Evolutionary conservation across 768 basidiomycete genomes (phyloP), one percentile per base, ranked within the genome.

Genomic region (Hygrophoropsis aurantiaca): DNA sequence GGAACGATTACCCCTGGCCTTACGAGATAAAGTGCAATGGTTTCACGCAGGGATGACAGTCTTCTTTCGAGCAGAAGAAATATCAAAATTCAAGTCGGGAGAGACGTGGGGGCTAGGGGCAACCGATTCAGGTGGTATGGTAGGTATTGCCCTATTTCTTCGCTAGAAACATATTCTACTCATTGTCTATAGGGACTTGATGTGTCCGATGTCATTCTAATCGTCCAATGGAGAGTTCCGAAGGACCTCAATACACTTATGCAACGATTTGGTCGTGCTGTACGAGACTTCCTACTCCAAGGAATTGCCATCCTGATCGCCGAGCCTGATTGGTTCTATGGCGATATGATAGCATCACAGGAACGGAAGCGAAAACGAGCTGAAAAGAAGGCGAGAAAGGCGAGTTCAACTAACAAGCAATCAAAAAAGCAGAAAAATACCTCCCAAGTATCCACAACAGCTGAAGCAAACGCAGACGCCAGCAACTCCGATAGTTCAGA

Each of bases 81-180:
- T 49, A 0, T 45, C 51, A 3, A 23, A 21, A 2, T 44, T 67
- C 15, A 26, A 44, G 26, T 20, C 13, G 0, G 56, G 57, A 0
- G 50, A 55, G 1, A 43, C 50, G 0, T 66, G 47, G 52, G 69
- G 67, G 1, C 38, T 65, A 0, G 59, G 42, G 36, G 56, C 48
- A 10, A 71, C 67, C 0, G 68, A 69, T 30, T 57, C 66, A 39
- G 69, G 69, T 49, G 70, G 67, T 20, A 66, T 73, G 68, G 68
- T 70, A 47, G 46, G 60, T 32, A n/a, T n/a, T n/a, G n/a, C n/a
- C n/a, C 11, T 10, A 24, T 27, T 10, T 37, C 24, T 46, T 11
- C 20, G 38, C 40, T 18, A 48, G n/a, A 20, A 44, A 25, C 15
- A 40, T 10, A 34, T 34, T 47, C 11, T 16, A 26, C 26, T 39